Evolutionary conservation across 768 basidiomycete genomes (phyloP), one percentile per base, ranked within the genome.

Genomic region (Harrya chromipes): DNA sequence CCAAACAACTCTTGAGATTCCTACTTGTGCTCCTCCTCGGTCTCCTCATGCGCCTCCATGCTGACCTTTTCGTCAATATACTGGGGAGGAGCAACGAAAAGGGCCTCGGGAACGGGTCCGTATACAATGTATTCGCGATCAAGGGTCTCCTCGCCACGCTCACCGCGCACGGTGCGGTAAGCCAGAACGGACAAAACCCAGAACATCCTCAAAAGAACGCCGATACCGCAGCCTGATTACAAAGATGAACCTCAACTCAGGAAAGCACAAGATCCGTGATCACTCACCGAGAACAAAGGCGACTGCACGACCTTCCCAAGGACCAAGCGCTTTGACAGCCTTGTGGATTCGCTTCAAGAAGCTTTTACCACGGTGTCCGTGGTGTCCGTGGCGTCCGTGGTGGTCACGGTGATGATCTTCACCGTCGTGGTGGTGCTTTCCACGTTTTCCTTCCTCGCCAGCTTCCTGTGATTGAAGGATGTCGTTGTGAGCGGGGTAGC

Each of bases 301-400:
- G 14, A 92, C 83, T 10, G 83, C 82, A 43, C 87, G 76, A 43
- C 88, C 88, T 68, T 92, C 90, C 88, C 90, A 91, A 17, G 81
- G 81, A 12, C 88, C 86, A 14, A 92, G 79, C 8, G 78, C 66
- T 72, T 81, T 81, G 47, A 91, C 68, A 3, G 88, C 84, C 47
- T 69, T 70, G 59, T 84, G 80, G 53, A 91, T 69, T 40, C 90
- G 82, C 39, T 65, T 70, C 40, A 78, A 50, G 77, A 88, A 87
- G 29, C 76, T 69, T 46, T 70, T 63, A 52, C 55, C 62, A 26
- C 60, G 66, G 24, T 58, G 58, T 4, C 50, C 43, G n/a, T 53
- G 56, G n/a, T 29, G 57, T 0, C 40, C 43, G 13, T 51, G 51
- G 42, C 50, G 58, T 12, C 60, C 59, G 31, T 61, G 48, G 17